Percentiles rank a stretch among this genome's conserved stretches.
Conservation (phyloP, 2,329 filamentous ascomycete species). For the Apiospora arundinis region DNA sequence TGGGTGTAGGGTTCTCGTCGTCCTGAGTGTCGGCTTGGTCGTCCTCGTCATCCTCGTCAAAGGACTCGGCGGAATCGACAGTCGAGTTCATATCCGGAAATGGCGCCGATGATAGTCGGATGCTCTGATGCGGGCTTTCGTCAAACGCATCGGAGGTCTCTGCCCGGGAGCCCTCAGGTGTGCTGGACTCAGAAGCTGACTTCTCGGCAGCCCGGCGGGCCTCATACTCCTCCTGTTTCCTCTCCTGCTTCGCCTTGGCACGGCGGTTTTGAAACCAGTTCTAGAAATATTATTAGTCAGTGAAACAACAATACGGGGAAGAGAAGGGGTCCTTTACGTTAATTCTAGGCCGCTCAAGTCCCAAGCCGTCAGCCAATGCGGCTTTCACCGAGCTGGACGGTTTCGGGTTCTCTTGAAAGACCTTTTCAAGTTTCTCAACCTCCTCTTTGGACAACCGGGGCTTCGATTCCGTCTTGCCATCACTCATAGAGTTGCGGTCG, state of each 20-base stretch:
- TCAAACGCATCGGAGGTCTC: constrained; percentile 33
- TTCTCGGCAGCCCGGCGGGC: constrained; percentile 49
- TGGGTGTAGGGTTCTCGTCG: constrained; percentile 10
- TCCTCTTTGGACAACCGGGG: constrained; percentile 74
- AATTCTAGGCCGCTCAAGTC: constrained; percentile 67
- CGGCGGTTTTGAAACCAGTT: constrained; percentile 75
- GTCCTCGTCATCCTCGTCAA: not conserved
- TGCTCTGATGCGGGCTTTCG: constrained; percentile 40
- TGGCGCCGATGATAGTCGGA: constrained; percentile 45
- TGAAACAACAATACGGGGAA: not conserved
- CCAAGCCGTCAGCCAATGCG: constrained; percentile 65
- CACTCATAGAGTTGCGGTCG: constrained; percentile 34
- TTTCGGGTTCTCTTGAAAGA: constrained; percentile 70
- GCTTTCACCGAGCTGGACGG: constrained; percentile 68
- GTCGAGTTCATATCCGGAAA: constrained; percentile 40
- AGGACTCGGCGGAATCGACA: constrained; percentile 26
- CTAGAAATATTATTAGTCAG: constrained; percentile 45
- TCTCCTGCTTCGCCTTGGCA: constrained; percentile 69
- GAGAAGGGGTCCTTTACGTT: constrained; percentile 54
- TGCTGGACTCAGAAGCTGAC: not conserved
- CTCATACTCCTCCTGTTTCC: constrained; percentile 59
- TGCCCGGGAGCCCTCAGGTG: constrained; percentile 23
- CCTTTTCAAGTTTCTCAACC: constrained; percentile 71
- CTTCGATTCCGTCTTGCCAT: constrained; percentile 48
- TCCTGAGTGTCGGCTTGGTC: not conserved